phyloP scores from a whole-genome alignment of 2,329 filamentous ascomycete genomes.

The Fusarium decemcellulare region DNA sequence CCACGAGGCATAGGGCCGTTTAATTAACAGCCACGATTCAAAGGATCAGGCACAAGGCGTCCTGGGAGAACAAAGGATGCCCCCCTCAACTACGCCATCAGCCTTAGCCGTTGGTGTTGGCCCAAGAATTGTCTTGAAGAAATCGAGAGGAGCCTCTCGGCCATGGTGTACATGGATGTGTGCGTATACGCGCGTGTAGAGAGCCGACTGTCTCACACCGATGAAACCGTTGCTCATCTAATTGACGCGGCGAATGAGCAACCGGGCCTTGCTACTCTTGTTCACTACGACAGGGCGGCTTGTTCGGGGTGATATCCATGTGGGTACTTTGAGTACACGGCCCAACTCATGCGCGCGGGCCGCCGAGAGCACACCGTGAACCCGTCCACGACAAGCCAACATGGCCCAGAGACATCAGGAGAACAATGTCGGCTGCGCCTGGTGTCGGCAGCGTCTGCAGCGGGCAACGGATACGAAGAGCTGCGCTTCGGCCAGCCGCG shows the following conservation, averaged over 20 bases:
- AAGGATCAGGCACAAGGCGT: slow-evolving; percentile 35
- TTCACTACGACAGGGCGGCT: slow-evolving; percentile 18
- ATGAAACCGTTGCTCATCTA: slow-evolving; percentile 9
- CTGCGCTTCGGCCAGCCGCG: slow-evolving; percentile 31
- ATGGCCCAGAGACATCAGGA: slow-evolving; percentile 15
- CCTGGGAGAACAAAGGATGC: slow-evolving; percentile 18
- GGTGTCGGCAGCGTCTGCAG: slow-evolving; percentile 35
- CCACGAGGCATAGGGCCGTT: slow-evolving; percentile 36
- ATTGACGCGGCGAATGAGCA: slow-evolving; percentile 33
- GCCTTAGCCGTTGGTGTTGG: slow-evolving; percentile 17
- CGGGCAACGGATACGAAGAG: slow-evolving; percentile 21
- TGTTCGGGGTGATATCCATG: slow-evolving; percentile 29
- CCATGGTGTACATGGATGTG: slow-evolving; percentile 14
- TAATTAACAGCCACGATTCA: slow-evolving; percentile 30
- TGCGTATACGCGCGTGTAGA: slow-evolving; percentile 34
- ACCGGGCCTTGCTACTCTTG: slow-evolving; percentile 14
- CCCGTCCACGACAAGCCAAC: slow-evolving; percentile 38
- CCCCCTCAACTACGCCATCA: slow-evolving; percentile 10
- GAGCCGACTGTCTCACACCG: not conserved
- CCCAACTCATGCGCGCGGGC: slow-evolving; percentile 41
- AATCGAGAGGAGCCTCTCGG: not conserved
- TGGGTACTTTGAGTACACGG: slow-evolving; percentile 30
- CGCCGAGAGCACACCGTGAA: slow-evolving; percentile 37
- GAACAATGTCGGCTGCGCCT: slow-evolving; percentile 34
- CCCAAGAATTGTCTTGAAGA: not conserved